Conservation (phyloP, 495 filamentous ascomycete species). For the Halenospora varia region DNA sequence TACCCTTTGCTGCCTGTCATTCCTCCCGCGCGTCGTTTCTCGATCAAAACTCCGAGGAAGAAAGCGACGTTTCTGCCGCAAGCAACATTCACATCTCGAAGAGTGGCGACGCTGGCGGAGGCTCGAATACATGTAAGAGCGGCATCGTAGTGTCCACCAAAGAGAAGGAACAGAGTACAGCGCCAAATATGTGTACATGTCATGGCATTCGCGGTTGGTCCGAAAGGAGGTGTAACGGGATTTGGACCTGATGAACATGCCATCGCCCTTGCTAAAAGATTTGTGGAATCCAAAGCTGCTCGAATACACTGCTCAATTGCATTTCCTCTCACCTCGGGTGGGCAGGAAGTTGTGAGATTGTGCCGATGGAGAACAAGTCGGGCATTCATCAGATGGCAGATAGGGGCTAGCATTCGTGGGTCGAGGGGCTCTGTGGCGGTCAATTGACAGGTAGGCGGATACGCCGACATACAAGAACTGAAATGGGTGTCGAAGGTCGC, state of each 20-base stretch:
- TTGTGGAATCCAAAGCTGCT: constrained; percentile 72
- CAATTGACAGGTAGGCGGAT: constrained; percentile 69
- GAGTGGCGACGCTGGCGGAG: constrained; percentile 61
- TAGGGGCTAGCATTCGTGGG: constrained; percentile 65
- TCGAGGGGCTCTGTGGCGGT: constrained; percentile 61
- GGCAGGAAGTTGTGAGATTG: constrained; percentile 75
- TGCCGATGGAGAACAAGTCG: constrained; percentile 86
- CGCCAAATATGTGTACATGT: constrained; percentile 89
- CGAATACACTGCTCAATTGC: constrained; percentile 76
- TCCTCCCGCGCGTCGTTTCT: constrained; percentile 26
- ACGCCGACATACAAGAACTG: constrained; percentile 63
- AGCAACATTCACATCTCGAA: constrained; percentile 66
- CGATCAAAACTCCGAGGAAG: constrained; percentile 61
- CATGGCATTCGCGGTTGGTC: constrained; percentile 52
- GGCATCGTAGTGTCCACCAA: constrained; percentile 64
- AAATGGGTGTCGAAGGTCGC: constrained; percentile 83
- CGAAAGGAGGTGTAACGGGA: constrained; percentile 19
- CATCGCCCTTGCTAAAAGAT: constrained; percentile 57
- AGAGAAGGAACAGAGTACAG: constrained; percentile 74
- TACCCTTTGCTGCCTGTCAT: constrained; percentile 16
- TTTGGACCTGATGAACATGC: constrained; percentile 5
- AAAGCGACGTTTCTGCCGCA: constrained; percentile 85
- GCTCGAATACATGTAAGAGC: constrained; percentile 71
- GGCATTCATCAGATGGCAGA: constrained; percentile 76
- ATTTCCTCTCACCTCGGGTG: constrained; percentile 53